These are phyloP conservation scores for Marvania coccoides DNA, from an alignment of 139 green algal species.

Conservation along the genomic window DNA sequence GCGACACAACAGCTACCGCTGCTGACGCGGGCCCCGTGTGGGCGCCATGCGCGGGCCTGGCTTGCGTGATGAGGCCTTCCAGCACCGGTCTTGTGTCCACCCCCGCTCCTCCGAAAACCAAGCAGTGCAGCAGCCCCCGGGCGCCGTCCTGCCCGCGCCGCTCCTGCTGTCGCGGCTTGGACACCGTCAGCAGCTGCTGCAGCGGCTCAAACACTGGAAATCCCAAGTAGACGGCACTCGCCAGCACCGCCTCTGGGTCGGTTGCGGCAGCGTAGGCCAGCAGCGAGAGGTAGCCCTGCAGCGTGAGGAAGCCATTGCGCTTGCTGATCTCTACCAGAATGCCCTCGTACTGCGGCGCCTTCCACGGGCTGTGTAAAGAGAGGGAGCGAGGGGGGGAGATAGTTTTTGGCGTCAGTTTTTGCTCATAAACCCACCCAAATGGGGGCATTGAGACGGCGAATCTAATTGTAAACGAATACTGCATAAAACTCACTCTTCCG, in stretches of 20 bases:
- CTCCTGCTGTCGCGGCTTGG: constrained; percentile 6
- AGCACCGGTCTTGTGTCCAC: constrained; percentile 46
- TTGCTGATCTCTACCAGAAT: constrained; percentile 36
- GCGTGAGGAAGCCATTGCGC: constrained; percentile 24
- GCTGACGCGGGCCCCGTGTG: background rate
- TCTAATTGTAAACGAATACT: no score
- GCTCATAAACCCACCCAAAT: background rate
- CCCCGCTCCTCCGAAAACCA: constrained; percentile 36
- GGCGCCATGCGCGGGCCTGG: constrained; percentile 2
- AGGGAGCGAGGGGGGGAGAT: constrained; percentile 7
- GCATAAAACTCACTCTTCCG: constrained; percentile 9
- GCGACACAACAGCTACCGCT: constrained; percentile 6
- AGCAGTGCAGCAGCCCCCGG: constrained; percentile 30
- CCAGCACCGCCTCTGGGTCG: constrained; percentile 42
- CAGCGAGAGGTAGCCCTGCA: constrained; percentile 47
- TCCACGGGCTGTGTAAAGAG: no score
- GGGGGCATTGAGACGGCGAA: background rate
- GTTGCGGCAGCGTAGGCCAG: constrained; percentile 37
- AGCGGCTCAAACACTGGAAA: constrained; percentile 4
- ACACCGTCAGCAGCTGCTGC: background rate
- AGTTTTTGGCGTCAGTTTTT: no score
- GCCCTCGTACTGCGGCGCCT: constrained; percentile 3
- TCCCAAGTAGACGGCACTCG: constrained; percentile 71
- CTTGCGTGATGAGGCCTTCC: constrained; percentile 36
- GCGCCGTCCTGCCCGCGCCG: constrained; percentile 1